phyloP scores from a whole-genome alignment of 208 protist species.

The Wallacemonas sp. region DNA sequence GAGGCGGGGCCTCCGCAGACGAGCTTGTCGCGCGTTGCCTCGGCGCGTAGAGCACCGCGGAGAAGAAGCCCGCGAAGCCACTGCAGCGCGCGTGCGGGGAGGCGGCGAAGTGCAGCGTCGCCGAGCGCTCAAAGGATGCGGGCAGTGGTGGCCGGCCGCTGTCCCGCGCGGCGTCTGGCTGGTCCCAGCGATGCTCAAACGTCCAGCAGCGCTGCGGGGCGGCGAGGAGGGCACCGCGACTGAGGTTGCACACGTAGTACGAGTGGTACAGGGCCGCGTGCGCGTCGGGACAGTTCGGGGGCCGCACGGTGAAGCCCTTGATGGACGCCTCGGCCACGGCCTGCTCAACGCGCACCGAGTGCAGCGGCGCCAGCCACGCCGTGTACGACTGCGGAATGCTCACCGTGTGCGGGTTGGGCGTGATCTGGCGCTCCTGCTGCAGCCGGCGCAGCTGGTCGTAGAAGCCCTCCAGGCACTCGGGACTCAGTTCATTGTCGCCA shows the following conservation, averaged over 20 bases:
- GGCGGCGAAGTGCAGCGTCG: conserved; percentile 42
- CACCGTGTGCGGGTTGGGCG: conserved; percentile 43
- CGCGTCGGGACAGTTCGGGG: conserved; percentile 43
- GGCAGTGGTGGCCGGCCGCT: background rate
- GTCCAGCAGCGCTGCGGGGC: conserved; percentile 76
- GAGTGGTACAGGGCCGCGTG: conserved; percentile 69
- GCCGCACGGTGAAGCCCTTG: conserved; percentile 63
- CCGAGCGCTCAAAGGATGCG: conserved; percentile 34
- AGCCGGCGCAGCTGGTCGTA: conserved; percentile 55
- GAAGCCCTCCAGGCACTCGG: conserved; percentile 98
- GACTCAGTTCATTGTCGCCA: conserved; percentile 99
- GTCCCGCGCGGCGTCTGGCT: background rate
- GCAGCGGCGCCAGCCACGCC: conserved; percentile 75
- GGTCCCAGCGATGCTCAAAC: conserved; percentile 57
- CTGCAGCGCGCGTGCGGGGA: conserved; percentile 47
- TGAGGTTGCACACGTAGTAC: conserved; percentile 75
- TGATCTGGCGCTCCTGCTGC: conserved; percentile 42
- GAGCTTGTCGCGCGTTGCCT: too few relatives aligned
- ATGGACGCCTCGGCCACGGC: conserved; percentile 51
- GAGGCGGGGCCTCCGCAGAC: conserved; percentile 17
- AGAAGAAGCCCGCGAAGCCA: conserved; percentile 77
- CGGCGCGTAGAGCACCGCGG: conserved; percentile 51
- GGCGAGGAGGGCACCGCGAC: conserved; percentile 46
- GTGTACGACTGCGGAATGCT: conserved; percentile 84
- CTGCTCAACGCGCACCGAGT: conserved; percentile 60